Base-by-base conservation (phyloP, 75 land plant genomes). In the Azolla pinnata region DNA sequence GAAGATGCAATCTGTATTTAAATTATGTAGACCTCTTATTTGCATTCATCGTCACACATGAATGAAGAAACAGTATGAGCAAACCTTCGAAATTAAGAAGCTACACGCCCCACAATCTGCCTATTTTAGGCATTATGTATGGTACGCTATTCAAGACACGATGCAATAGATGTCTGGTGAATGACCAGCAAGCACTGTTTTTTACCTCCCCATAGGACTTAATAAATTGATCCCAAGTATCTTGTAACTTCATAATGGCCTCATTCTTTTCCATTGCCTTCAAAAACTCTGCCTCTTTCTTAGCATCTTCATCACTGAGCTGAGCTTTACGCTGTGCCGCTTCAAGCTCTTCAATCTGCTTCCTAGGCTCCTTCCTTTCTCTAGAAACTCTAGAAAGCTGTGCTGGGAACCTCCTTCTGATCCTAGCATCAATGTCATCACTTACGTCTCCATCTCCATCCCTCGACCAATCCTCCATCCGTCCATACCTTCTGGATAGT, bases 251-350 rank as follows among this genome's bases (percentile, higher is more conserved):
- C 27, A 25, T 2, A 1, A 52, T 14, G 2, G 54, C 24, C 24
- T 52, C 14, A 27, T 52, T 52, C 54, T 52, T 7, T 52, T 27
- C 54, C 2, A 52, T 27, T 7, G 29, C 29, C 54, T 52, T 52
- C 54, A 52, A 25, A 2, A 2, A 2, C 54, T 52, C 29, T 4
- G 29, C 25, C 14, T 23, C 54, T 14, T 23, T 27, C 54, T 23
- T 23, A 3, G 24, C 29, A 2, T 52, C 54, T 26, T 52, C 54
- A 4, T 25, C 54, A 24, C 16, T 23, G 9, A 52, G 24, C 25
- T 25, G 2, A 27, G 27, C 29, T 23, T 2, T 25, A 4, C 2
- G 12, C 4, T 52, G 25, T 7, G 10, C 4, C 26, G 2, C 2
- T 52, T 2, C 29, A 4, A 14, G 4, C 26, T 23, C 14, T 2